Conservation (phyloP, 2,329 filamentous ascomycete species). For the Cercospora citrullina region DNA sequence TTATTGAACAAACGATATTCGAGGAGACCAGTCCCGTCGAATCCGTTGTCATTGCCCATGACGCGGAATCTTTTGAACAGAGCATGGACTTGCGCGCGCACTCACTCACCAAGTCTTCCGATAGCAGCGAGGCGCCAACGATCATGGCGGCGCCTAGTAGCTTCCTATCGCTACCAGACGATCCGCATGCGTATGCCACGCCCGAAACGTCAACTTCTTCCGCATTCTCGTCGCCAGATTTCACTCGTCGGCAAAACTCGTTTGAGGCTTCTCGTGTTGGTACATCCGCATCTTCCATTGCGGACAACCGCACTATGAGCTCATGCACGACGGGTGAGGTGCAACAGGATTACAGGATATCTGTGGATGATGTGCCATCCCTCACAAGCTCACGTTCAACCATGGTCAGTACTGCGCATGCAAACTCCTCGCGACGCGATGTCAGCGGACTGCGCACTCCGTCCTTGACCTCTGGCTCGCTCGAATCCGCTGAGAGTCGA, state of each 20-base stretch:
- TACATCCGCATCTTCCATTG: slow-evolving; percentile 70
- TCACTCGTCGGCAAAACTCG: slow-evolving; percentile 60
- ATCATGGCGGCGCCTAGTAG: slow-evolving; percentile 40
- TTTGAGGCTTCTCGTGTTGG: slow-evolving; percentile 72
- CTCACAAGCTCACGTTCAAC: slow-evolving; percentile 75
- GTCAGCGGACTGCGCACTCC: slow-evolving; percentile 41
- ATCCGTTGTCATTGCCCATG: slow-evolving; percentile 46
- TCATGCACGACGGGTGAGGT: slow-evolving; percentile 73
- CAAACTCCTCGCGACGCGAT: slow-evolving; percentile 38
- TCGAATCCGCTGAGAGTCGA: slow-evolving; percentile 48
- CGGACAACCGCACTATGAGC: slow-evolving; percentile 69
- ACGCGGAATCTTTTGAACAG: slow-evolving; percentile 39
- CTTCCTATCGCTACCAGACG: slow-evolving; percentile 40
- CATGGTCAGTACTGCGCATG: slow-evolving; percentile 68
- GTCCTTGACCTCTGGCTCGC: slow-evolving; percentile 45
- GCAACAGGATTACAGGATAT: slow-evolving; percentile 69
- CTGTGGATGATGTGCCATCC: slow-evolving; percentile 72
- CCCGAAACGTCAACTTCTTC: slow-evolving; percentile 63
- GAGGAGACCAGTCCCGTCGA: slow-evolving; percentile 44
- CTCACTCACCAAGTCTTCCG: slow-evolving; percentile 52
- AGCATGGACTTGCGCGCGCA: slow-evolving; percentile 47
- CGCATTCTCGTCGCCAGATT: slow-evolving; percentile 64
- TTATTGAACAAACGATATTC: slow-evolving; percentile 40
- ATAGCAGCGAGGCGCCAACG: slow-evolving; percentile 48
- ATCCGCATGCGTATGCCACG: slow-evolving; percentile 58